Evolutionary conservation across 2,329 filamentous ascomycete species (phyloP).

Genomic region (Neoarthrinium moseri): DNA sequence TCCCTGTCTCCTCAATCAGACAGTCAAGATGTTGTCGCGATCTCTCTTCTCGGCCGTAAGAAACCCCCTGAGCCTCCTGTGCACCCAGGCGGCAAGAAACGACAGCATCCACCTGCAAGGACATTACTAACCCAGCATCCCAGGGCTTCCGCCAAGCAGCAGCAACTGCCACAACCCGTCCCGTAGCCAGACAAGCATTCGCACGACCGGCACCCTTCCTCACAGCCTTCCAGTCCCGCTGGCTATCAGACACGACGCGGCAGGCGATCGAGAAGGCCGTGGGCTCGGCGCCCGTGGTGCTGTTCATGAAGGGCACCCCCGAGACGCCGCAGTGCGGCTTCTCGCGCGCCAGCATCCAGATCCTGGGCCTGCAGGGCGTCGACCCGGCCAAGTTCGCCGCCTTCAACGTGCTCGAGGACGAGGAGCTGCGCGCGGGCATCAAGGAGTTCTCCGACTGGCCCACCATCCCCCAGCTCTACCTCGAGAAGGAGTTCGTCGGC

Average conservation of each 20-base stretch:
- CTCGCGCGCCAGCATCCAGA: constrained; percentile 91
- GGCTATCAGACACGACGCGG: constrained; percentile 77
- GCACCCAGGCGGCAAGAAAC: background rate
- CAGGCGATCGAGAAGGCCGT: constrained; percentile 90
- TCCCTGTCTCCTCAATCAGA: background rate
- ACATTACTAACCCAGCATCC: background rate
- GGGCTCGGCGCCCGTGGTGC: constrained; percentile 81
- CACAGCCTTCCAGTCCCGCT: constrained; percentile 49
- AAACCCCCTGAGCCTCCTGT: background rate
- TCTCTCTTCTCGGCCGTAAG: constrained; percentile 6
- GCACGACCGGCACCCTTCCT: constrained; percentile 26
- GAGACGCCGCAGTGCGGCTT: constrained; percentile 96
- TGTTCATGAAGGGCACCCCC: constrained; percentile 99
- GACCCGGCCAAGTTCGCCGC: constrained; percentile 96
- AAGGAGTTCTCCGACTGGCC: constrained; percentile 99
- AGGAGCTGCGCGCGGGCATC: constrained; percentile 84
- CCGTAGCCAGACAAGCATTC: constrained; percentile 19
- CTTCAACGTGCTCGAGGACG: constrained; percentile 94
- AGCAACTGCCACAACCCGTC: constrained; percentile 32
- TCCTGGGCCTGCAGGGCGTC: constrained; percentile 90
- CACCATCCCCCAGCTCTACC: constrained; percentile 94
- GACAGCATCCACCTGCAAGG: too few relatives aligned
- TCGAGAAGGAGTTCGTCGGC: constrained; percentile 93
- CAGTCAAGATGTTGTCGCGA: constrained; percentile 9
- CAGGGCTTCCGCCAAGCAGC: constrained; percentile 46